Base-by-base conservation (phyloP, 371 early-diverging fungal species). In the Mycotypha africana region DNA sequence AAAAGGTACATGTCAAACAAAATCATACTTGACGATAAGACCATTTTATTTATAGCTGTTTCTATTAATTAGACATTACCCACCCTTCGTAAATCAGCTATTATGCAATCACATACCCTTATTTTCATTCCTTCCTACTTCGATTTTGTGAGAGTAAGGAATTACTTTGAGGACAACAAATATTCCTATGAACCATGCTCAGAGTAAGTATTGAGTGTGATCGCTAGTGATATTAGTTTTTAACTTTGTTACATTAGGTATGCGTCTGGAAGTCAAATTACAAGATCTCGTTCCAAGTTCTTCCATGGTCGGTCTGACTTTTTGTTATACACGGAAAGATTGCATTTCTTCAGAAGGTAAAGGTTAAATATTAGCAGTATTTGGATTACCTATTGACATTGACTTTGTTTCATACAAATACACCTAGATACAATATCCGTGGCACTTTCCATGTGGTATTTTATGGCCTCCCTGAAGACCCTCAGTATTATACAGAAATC, bases 111-210 rank as follows among this genome's bases (percentile, higher is more conserved):
- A 15, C 88, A 90, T 62, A 84, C 88, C 38, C 66, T 93, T 57
- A 78, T 98, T 33, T 90, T 91, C 65, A 82, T 94, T 7, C 90
- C 97, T n/a, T 88, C 89, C 10, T 98, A 97, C 60, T 93, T 96
- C 71, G 99, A 98, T 55, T 98, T 86, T 78, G 90, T 96, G 9
- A 78, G 93, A 7, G 46, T 98, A 22, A 76, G 95, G 35, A 95
- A 95, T 54, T 85, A 88, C 55, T 70, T 93, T 46, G 74, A 83
- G 31, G 87, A 90, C 51, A 81, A 81, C 58, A 74, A 74, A 45
- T 84, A 78, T 56, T 76, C 81, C 4, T 89, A 89, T 60, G 85
- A 74, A 7, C 71, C 80, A 15, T 78, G 92, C 16, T 88, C 81
- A 46, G 93, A 91, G 73, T 89, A 85, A 62, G 76, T 62, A 12